Conservation (phyloP, 306 rosid species). For the Benincasa hispida region DNA sequence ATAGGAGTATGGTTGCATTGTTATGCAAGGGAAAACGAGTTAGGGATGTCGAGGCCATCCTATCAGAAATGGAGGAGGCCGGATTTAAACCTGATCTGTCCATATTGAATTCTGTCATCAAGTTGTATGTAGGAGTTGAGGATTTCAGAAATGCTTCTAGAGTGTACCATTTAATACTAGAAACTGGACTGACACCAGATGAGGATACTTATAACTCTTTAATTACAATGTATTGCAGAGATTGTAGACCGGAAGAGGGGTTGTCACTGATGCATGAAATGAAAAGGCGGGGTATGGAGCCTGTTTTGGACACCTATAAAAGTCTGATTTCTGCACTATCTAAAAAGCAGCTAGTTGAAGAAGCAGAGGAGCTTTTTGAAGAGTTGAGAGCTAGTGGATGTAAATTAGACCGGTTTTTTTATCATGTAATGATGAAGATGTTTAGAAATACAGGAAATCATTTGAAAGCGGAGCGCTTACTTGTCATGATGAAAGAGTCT, state of each 20-base stretch:
- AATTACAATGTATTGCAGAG: constrained; percentile 78
- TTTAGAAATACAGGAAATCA: constrained; percentile 72
- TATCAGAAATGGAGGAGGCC: constrained; percentile 69
- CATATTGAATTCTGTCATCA: constrained; percentile 63
- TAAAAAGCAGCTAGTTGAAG: constrained; percentile 48
- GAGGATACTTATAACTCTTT: constrained; percentile 69
- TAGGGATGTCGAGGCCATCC: constrained; percentile 72
- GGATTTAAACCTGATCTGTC: constrained; percentile 80
- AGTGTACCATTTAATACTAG: constrained; percentile 53
- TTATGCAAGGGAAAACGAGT: constrained; percentile 56
- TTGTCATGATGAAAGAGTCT: constrained; percentile 65
- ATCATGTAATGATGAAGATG: constrained; percentile 82
- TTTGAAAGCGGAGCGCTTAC: constrained; percentile 60
- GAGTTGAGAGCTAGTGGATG: constrained; percentile 56
- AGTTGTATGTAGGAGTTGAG: constrained; percentile 51
- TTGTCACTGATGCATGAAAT: constrained; percentile 65
- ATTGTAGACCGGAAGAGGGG: constrained; percentile 84
- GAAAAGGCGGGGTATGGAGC: constrained; percentile 63
- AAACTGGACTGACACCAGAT: constrained; percentile 56
- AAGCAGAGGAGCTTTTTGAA: constrained; percentile 88
- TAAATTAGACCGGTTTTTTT: constrained; percentile 75
- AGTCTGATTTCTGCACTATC: constrained; percentile 81
- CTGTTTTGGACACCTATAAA: constrained; percentile 70
- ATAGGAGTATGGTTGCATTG: constrained; percentile 62
- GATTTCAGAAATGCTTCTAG: constrained; percentile 51